Base-by-base conservation (phyloP, 192 early-diverging fungal genomes). In the Entrophospora sp. region DNA sequence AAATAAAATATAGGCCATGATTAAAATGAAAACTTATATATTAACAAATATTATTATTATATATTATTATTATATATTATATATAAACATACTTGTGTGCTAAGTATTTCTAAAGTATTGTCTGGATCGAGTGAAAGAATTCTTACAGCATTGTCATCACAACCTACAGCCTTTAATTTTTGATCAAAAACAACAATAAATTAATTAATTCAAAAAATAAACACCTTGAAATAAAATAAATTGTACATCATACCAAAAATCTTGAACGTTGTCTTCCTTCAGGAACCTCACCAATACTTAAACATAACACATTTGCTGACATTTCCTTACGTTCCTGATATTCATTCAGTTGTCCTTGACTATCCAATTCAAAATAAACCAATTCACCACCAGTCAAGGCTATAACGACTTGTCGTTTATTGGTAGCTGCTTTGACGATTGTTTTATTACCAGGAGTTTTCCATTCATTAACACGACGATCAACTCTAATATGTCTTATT, bases 401-500 rank as follows among this genome's bases (percentile, higher is more conserved):
- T 40, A 97, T 87, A 0, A 87, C 83, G 5, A 91, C 89, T 65
- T 93, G 93, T 24, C 90, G 85, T 28, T 82, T 71, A 65, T 94
- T 94, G 43, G 87, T 89, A 0, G 92, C 85, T 0, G 92, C 96
- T 14, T 83, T 72, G 0, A 88, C 74, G 59, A 97, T 92, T 0
- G 77, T 71, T 58, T 84, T 82, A 42, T 83, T 84, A 30, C 77
- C 78, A 13, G 96, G 94, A 16, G 91, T 85, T 56, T 82, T 85
- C 97, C 97, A 99, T 75, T 97, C 96, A 66, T 84, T 92, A 0
- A 94, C 91, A 38, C 93, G 89, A 5, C 85, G 83, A 76, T 95
- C 94, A 25, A 85, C 73, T 24, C 85, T 81, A 57, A 96, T 95
- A 65, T 94, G 94, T 22, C 94, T 84, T 42, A 97, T 90, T 7